Evolutionary conservation across 345 rosid species (phyloP).

Genomic region (Lagerstroemia speciosa): DNA sequence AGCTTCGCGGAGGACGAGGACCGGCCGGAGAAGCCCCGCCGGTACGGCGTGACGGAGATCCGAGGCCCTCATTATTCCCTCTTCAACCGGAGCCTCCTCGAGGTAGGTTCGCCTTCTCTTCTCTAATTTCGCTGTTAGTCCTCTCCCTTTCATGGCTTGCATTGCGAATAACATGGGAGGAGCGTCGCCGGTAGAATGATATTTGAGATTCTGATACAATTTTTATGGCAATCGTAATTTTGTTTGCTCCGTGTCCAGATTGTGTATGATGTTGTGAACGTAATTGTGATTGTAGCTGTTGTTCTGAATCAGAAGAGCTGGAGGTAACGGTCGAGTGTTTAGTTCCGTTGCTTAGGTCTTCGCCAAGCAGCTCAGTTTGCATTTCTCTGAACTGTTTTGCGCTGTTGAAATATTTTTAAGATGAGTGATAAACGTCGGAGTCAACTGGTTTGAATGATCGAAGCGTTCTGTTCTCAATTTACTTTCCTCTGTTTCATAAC

Average conservation of each 20-base stretch:
- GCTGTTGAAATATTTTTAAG: neutral
- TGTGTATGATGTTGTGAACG: neutral
- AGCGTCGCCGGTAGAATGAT: neutral
- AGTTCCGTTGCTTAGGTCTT: no score
- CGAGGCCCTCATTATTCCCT: constrained; percentile 63
- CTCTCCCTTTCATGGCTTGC: neutral
- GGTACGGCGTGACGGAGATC: constrained; percentile 86
- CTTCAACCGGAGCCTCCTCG: constrained; percentile 55
- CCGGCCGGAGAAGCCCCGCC: constrained; percentile 87
- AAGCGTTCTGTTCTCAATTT: neutral
- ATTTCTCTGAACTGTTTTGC: neutral
- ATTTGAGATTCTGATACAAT: no score
- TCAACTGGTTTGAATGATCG: neutral
- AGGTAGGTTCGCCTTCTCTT: constrained; percentile 23
- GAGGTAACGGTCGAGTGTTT: neutral
- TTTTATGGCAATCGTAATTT: neutral
- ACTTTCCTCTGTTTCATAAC: neutral
- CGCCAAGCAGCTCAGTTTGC: neutral
- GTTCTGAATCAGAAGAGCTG: neutral
- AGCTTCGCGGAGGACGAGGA: constrained; percentile 72
- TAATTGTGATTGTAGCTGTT: neutral
- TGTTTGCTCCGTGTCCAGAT: neutral
- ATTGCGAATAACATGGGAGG: neutral
- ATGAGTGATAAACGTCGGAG: neutral
- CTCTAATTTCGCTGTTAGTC: neutral